Conservation (phyloP, 345 rosid species). For the Brassica juncea region DNA sequence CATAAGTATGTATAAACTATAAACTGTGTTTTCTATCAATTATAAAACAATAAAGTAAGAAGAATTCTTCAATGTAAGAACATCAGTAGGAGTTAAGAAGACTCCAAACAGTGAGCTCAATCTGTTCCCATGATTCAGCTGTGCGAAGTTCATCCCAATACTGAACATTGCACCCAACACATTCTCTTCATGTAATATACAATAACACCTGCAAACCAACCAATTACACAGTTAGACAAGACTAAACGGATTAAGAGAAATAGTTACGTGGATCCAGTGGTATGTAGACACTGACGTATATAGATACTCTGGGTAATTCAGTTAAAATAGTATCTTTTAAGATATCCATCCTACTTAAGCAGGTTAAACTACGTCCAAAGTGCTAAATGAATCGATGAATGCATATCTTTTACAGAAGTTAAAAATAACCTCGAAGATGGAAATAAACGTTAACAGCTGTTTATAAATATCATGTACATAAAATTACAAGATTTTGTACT, state of each 20-base stretch:
- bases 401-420: too few relatives aligned
- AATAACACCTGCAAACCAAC: constrained; percentile 71
- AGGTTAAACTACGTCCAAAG: too few relatives aligned
- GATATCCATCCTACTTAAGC: too few relatives aligned
- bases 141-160: constrained; percentile 69
- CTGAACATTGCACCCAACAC: constrained; percentile 79
- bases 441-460: not conserved
- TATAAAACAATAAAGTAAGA: not conserved
- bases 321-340: too few relatives aligned
- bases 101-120: constrained; percentile 79
- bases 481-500: not conserved
- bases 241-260: too few relatives aligned
- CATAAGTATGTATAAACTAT: not conserved
- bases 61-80: not conserved
- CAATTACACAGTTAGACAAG: not conserved
- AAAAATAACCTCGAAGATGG: not conserved
- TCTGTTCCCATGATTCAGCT: constrained; percentile 82
- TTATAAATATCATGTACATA: not conserved
- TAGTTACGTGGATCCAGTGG: too few relatives aligned
- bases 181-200: constrained; percentile 82
- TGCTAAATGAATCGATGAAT: too few relatives aligned
- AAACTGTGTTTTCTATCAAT: not conserved
- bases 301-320: too few relatives aligned
- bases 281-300: too few relatives aligned
- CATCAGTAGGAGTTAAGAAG: constrained; percentile 62